phyloP scores from a whole-genome alignment of 345 rosid species.

The Clarkia xantiana region DNA sequence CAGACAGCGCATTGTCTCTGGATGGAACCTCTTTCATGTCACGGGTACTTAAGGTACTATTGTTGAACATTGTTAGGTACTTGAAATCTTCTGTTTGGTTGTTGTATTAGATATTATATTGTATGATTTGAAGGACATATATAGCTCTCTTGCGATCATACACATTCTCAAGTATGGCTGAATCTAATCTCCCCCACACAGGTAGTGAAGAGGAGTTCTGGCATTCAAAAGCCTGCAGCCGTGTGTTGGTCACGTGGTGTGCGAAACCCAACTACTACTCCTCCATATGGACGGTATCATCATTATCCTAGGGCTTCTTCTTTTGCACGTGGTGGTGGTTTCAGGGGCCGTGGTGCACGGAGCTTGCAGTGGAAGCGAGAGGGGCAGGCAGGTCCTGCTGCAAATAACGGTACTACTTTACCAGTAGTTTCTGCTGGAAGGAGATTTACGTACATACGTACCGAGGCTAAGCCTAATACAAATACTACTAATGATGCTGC shows the following conservation, averaged over 20 bases:
- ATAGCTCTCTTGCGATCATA: not conserved
- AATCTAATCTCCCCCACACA: conserved; percentile 15
- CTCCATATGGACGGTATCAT: conserved; percentile 48
- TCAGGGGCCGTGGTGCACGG: conserved; percentile 51
- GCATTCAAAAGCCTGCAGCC: conserved; percentile 36
- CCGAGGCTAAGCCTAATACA: conserved; percentile 24
- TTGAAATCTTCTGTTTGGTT: no score
- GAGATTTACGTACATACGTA: conserved; percentile 64
- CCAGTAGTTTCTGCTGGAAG: conserved; percentile 31
- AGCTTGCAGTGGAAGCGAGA: conserved; percentile 96
- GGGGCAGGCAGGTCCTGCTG: conserved; percentile 29
- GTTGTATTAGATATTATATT: not conserved
- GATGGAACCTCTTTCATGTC: conserved; percentile 92
- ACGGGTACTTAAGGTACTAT: conserved; percentile 70
- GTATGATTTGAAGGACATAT: no score
- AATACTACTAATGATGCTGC: not conserved
- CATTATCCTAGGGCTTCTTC: conserved; percentile 34
- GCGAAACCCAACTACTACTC: conserved; percentile 14
- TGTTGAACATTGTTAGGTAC: not conserved
- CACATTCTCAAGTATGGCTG: not conserved
- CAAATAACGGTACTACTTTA: conserved; percentile 12
- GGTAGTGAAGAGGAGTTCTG: conserved; percentile 65
- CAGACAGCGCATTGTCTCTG: conserved; percentile 68
- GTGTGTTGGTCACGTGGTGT: conserved; percentile 51
- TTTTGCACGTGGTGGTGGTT: conserved; percentile 56